Evolutionary conservation across 495 filamentous ascomycete species (phyloP).

Genomic region (Hypoxylon fuscum): DNA sequence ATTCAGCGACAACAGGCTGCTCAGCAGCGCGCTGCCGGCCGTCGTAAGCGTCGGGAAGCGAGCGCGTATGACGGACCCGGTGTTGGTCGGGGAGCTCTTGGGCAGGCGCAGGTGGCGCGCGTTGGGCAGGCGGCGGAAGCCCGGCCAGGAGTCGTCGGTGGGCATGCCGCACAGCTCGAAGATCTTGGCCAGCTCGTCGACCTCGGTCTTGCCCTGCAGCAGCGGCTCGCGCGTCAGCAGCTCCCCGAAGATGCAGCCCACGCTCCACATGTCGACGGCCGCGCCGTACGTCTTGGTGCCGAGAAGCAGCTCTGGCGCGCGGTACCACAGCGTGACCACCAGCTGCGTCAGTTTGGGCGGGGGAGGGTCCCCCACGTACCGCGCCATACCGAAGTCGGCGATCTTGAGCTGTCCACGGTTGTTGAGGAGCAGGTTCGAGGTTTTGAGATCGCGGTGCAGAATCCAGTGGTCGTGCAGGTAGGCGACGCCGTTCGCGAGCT

Average conservation of each 20-base stretch:
- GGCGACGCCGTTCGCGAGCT: constrained; percentile 81
- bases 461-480: constrained; percentile 94
- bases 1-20: constrained; percentile 75
- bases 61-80: constrained; percentile 64
- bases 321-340: constrained; percentile 98
- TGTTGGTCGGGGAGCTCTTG: constrained; percentile 49
- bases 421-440: constrained; percentile 92
- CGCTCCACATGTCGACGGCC: constrained; percentile 92
- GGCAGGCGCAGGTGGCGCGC: constrained; percentile 86
- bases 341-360: constrained; percentile 87
- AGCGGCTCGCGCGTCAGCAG: constrained; percentile 84
- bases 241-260: constrained; percentile 97
- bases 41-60: constrained; percentile 84
- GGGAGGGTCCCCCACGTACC: constrained; percentile 81
- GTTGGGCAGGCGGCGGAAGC: constrained; percentile 88
- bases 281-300: constrained; percentile 79
- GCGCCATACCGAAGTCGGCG: constrained; percentile 97
- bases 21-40: constrained; percentile 75
- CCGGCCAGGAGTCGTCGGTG: constrained; percentile 84
- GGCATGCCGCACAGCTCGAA: constrained; percentile 93
- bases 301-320: constrained; percentile 88
- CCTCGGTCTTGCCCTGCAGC: constrained; percentile 92
- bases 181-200: constrained; percentile 79
- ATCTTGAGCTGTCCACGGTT: constrained; percentile 96
- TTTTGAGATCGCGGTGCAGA: constrained; percentile 96